Evolutionary conservation across 1,139 yeast species (phyloP), one percentile per base, ranked within the genome.

Genomic region (Suhomyces ambrosiae): DNA sequence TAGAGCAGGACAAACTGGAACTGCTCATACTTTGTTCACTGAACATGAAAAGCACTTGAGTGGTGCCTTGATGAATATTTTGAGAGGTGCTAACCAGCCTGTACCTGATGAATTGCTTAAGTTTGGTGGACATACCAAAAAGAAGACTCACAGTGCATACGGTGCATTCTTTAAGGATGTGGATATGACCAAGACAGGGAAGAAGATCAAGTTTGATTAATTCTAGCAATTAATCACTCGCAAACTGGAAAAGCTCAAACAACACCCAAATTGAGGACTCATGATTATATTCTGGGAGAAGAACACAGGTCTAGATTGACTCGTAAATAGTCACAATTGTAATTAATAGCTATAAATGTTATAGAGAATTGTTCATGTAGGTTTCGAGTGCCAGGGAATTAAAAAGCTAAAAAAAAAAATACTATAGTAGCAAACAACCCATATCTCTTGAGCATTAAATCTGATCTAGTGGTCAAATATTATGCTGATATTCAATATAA

Each of bases 81-180:
- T 92, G 52, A 77, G 95, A 50, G 96, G 95, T 46, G 98, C 97
- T 23, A 81, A 84, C 63, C 98, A 92, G 68, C 83, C 84, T 2
- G 97, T 92, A 39, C 99, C 99, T n/a, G 97, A 88, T 38, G 98
- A 89, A 45, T 73, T 92, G 58, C 75, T 88, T 60, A 92, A 90
- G 63, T 92, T 90, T 54, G 99, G 99, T 32, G 89, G 96, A 12
- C 97, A 92, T 65, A 92, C 98, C 19, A 92, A 92, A 71, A 90
- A 88, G 82, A 92, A 92, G 74, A 89, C 89, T 52, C 98, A 92
- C 58, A 80, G 92, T 48, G 96, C 90, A 8, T 92, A 92, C 54
- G 98, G 98, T 50, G 97, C 97, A 0, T 92, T 92, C 71, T 92
- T 71, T 72, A 92, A 90, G 61, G 89, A 90, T 58, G 92, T 90